A percentile compares a stretch with the other conserved stretches of the same genome.
Evolutionary conservation across 305 asterid genomes (phyloP).

Genomic region (Plantago coronopus): DNA sequence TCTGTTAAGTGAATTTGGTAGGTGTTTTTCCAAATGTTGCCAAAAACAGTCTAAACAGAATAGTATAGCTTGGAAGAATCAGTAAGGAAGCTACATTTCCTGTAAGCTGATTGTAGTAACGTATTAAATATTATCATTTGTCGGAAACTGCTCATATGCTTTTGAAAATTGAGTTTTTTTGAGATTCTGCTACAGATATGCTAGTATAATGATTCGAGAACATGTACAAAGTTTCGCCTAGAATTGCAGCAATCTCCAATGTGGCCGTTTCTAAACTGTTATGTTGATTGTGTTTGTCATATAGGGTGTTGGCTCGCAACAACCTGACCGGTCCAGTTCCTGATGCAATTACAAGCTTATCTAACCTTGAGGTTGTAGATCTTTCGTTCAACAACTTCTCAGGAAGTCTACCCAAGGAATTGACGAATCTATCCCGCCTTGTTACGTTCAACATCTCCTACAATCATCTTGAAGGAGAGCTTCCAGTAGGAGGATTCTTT

Average conservation of each 20-base stretch:
- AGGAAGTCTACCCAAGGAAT: constrained; percentile 64
- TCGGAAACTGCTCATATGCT: too few relatives aligned
- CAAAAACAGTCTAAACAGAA: too few relatives aligned
- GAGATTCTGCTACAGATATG: too few relatives aligned
- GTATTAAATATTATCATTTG: too few relatives aligned
- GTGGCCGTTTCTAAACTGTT: not conserved
- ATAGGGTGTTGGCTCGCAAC: constrained; percentile 59
- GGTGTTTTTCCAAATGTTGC: too few relatives aligned
- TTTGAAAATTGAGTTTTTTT: too few relatives aligned
- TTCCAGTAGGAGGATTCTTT: constrained; percentile 82
- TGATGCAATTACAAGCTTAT: constrained; percentile 39
- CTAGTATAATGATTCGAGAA: too few relatives aligned
- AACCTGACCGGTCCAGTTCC: constrained; percentile 66
- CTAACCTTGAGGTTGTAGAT: constrained; percentile 55
- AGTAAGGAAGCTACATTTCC: too few relatives aligned
- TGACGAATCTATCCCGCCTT: constrained; percentile 61
- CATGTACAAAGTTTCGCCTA: not conserved
- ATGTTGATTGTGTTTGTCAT: constrained; percentile 10
- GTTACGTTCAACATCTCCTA: constrained; percentile 57
- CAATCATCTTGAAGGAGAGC: constrained; percentile 73
- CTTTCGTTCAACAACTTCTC: constrained; percentile 68
- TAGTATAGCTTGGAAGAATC: too few relatives aligned
- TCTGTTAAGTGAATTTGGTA: too few relatives aligned
- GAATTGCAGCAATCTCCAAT: not conserved
- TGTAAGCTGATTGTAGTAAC: too few relatives aligned